Evolutionary conservation across 2,329 filamentous ascomycete species (phyloP).

Genomic region (Tolypocladium guangdongense): DNA sequence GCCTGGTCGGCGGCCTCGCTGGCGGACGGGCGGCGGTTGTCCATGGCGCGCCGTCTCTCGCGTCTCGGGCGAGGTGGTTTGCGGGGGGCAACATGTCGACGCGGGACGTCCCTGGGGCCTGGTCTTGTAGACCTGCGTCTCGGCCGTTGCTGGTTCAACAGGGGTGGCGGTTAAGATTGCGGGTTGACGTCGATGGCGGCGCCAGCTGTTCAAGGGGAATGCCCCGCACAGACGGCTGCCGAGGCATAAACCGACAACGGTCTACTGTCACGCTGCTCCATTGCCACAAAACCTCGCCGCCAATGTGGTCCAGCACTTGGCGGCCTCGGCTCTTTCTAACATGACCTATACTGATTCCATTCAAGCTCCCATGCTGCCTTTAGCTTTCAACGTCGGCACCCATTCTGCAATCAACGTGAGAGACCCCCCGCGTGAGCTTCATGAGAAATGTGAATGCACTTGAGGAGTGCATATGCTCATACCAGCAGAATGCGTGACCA

Average conservation of each 20-base stretch:
- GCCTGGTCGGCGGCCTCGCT: constrained; percentile 26
- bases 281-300: not conserved
- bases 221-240: no score
- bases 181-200: no score
- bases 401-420: not conserved
- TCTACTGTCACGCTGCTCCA: no score
- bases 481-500: not conserved
- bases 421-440: not conserved
- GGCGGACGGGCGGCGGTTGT: constrained; percentile 7
- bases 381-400: not conserved
- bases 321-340: not conserved
- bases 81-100: not conserved
- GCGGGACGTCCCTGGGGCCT: no score
- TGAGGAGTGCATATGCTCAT: not conserved
- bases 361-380: no score
- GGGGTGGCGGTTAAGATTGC: no score
- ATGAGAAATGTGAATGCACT: not conserved
- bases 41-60: not conserved
- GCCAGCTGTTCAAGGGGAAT: no score
- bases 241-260: no score
- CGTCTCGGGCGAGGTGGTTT: not conserved
- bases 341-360: not conserved
- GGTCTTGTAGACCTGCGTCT: no score
- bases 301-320: not conserved
- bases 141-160: no score